A percentile compares a stretch with the other conserved stretches of the same genome.
phyloP scores from a whole-genome alignment of 2,329 filamentous ascomycete genomes.

The Xylariaceae sp. region DNA sequence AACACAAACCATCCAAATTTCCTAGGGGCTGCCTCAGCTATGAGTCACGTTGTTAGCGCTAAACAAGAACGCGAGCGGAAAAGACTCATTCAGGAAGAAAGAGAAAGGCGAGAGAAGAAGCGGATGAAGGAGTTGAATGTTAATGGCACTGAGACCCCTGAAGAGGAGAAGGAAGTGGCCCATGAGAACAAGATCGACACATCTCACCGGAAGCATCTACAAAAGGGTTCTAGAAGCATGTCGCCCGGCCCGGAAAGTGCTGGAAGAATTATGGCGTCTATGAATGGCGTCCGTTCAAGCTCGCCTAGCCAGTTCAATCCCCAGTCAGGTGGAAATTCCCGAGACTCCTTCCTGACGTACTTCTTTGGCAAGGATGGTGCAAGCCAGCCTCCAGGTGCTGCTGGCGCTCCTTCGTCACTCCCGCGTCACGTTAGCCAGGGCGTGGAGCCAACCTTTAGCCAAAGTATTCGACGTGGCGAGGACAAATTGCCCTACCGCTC shows the following conservation, averaged over 20 bases:
- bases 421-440: slow-evolving; percentile 70
- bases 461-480: slow-evolving; percentile 71
- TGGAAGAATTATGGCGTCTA: slow-evolving; percentile 53
- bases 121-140: slow-evolving; percentile 75
- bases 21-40: slow-evolving; percentile 89
- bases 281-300: slow-evolving; percentile 59
- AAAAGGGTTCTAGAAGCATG: slow-evolving; percentile 66
- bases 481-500: slow-evolving; percentile 51
- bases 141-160: slow-evolving; percentile 67
- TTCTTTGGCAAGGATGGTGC: slow-evolving; percentile 95
- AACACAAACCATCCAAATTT: slow-evolving; percentile 99
- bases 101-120: slow-evolving; percentile 76
- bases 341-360: slow-evolving; percentile 94
- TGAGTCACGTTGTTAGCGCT: slow-evolving; percentile 92
- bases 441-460: slow-evolving; percentile 73
- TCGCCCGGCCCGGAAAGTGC: slow-evolving; percentile 69
- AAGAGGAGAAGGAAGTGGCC: slow-evolving; percentile 58
- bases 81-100: slow-evolving; percentile 71
- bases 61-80: slow-evolving; percentile 94
- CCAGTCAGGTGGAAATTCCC: slow-evolving; percentile 56
- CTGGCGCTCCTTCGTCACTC: slow-evolving; percentile 36
- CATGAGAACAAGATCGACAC: slow-evolving; percentile 48
- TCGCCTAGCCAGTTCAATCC: slow-evolving; percentile 59
- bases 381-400: slow-evolving; percentile 39
- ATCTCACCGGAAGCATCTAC: slow-evolving; percentile 55